Conservation (phyloP, 2,329 filamentous ascomycete genomes). For the Monosporascus sp. region DNA sequence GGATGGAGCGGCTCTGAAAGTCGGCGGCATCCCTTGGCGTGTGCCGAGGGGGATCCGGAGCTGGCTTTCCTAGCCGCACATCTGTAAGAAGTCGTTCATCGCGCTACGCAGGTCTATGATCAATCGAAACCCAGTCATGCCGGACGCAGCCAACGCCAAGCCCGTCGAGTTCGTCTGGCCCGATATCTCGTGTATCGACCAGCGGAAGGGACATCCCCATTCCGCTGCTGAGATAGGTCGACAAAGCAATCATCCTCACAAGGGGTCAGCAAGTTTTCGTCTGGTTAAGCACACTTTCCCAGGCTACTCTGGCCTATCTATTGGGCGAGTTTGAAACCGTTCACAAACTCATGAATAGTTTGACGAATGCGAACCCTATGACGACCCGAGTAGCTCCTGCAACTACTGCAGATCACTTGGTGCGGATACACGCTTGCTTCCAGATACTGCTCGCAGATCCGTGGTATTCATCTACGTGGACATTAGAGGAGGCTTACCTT, state of each 20-base stretch:
- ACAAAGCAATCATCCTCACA: background rate
- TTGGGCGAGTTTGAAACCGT: background rate
- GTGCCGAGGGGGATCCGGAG: background rate
- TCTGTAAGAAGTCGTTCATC: background rate
- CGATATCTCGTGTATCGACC: background rate
- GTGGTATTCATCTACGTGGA: background rate
- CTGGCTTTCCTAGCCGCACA: background rate
- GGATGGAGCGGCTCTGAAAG: background rate
- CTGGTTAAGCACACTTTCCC: background rate
- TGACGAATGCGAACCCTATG: background rate
- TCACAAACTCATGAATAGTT: background rate
- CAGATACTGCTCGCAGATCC: background rate
- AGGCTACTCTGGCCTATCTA: background rate
- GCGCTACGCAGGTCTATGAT: background rate
- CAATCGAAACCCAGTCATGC: background rate
- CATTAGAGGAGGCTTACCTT: background rate
- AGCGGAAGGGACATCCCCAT: background rate
- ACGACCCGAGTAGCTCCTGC: too few species aligned
- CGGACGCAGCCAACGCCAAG: too few species aligned
- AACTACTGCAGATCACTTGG: background rate
- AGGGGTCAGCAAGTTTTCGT: background rate
- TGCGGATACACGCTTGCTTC: background rate
- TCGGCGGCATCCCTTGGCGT: background rate
- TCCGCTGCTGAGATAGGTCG: background rate
- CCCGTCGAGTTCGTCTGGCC: background rate